Conservation (phyloP, 768 basidiomycete genomes). For the Gymnopilus dilepis region DNA sequence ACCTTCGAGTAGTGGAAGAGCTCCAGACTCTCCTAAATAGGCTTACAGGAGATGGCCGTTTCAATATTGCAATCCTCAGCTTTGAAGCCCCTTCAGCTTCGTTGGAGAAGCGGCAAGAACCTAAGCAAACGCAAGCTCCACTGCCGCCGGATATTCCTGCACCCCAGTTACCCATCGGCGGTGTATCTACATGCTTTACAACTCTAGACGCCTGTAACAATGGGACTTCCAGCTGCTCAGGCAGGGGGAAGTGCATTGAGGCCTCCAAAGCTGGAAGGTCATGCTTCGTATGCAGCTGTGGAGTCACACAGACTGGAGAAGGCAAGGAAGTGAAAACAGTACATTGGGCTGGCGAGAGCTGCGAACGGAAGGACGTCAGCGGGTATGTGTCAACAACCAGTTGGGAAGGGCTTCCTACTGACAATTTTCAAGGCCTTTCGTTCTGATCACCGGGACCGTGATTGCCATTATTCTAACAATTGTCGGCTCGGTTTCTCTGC, state of each 20-base stretch:
- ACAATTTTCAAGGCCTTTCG: slow-evolving; percentile 62
- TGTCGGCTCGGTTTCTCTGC: slow-evolving; percentile 67
- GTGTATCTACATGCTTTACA: slow-evolving; percentile 66
- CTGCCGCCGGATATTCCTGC: slow-evolving; percentile 46
- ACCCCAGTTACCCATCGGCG: slow-evolving; percentile 59
- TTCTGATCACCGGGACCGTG: slow-evolving; percentile 72
- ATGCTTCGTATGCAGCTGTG: slow-evolving; percentile 61
- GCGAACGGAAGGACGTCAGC: slow-evolving; percentile 82
- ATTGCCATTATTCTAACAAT: slow-evolving; percentile 68
- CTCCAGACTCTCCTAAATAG: slow-evolving; percentile 55
- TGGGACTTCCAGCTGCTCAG: slow-evolving; percentile 70
- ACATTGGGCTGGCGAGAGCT: slow-evolving; percentile 76
- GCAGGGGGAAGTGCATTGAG: slow-evolving; percentile 67
- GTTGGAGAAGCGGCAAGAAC: slow-evolving; percentile 42
- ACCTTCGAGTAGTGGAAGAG: slow-evolving; percentile 47
- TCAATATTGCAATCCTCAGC: slow-evolving; percentile 60
- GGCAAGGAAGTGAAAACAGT: slow-evolving; percentile 59
- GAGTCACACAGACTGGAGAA: slow-evolving; percentile 51
- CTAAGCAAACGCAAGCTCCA: slow-evolving; percentile 53
- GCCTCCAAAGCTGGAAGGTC: slow-evolving; percentile 63
- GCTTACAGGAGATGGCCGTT: slow-evolving; percentile 40
- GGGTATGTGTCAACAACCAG: slow-evolving; percentile 53
- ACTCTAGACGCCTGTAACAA: slow-evolving; percentile 61
- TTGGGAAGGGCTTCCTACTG: slow-evolving; percentile 10
- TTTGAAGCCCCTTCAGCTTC: slow-evolving; percentile 38